A percentile compares a stretch with the other conserved stretches of the same genome.
phyloP scores from a whole-genome alignment of 1,284 basidiomycete species.

The Rhodotorula sp. region DNA sequence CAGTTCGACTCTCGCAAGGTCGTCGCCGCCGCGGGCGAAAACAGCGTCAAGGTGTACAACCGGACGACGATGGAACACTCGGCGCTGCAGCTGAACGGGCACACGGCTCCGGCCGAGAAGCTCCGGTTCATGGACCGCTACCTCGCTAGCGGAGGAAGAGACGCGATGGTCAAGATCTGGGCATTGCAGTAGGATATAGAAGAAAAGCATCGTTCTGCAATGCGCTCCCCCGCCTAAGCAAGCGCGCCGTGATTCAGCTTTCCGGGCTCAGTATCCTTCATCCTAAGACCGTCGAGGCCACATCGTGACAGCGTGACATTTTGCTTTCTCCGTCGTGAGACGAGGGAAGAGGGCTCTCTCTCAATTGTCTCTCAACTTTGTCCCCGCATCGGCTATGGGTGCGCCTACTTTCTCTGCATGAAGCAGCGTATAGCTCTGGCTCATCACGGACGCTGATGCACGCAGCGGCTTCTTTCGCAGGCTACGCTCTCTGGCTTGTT shows the following conservation, averaged over 20 bases:
- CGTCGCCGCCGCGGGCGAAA: slow-evolving; percentile 88
- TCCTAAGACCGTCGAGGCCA: no score
- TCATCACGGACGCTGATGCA: no score
- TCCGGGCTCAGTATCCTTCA: no score
- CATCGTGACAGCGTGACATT: no score
- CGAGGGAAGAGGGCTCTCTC: no score
- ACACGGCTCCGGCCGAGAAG: slow-evolving; percentile 82
- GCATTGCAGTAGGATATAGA: slow-evolving; percentile 60
- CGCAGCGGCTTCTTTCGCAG: slow-evolving; percentile 5
- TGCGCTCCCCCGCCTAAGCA: no score
- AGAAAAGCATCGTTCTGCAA: not conserved
- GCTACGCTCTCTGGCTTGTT: slow-evolving; percentile 25
- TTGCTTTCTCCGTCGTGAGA: no score
- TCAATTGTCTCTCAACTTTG: no score
- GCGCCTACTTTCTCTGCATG: no score
- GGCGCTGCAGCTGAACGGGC: slow-evolving; percentile 81
- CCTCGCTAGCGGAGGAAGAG: slow-evolving; percentile 83
- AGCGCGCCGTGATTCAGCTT: no score
- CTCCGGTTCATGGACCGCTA: slow-evolving; percentile 96
- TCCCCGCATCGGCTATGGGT: no score
- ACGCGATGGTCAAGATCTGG: slow-evolving; percentile 91
- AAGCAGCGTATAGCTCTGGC: no score
- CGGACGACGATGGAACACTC: slow-evolving; percentile 88
- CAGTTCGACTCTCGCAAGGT: slow-evolving; percentile 95
- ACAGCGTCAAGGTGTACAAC: slow-evolving; percentile 93